Conservation (phyloP, 352 stramenopile genomes). For the Globisporangium irregulare region DNA sequence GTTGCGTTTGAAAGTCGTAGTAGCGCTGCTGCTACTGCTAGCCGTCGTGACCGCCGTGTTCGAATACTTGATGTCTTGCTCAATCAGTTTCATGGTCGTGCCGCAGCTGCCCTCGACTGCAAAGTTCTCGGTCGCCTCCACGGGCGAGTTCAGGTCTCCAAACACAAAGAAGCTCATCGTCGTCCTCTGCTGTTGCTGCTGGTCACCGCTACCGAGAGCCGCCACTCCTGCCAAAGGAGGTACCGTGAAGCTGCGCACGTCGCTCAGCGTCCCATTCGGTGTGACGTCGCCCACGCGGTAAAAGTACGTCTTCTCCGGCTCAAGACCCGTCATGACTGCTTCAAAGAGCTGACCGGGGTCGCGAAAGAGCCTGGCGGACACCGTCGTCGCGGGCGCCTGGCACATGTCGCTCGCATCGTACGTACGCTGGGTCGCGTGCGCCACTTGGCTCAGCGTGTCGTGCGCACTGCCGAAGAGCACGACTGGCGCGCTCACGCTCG, state of each 20-base stretch:
- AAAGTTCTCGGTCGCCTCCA: slow-evolving; percentile 15
- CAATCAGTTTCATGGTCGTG: slow-evolving; percentile 18
- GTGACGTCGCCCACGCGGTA: slow-evolving; percentile 15
- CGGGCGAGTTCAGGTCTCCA: slow-evolving; percentile 43
- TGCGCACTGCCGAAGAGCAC: slow-evolving; percentile 33
- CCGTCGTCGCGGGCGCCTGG: slow-evolving; percentile 7
- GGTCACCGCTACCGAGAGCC: no score
- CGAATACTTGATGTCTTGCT: slow-evolving; percentile 5
- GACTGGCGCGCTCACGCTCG: slow-evolving; percentile 29
- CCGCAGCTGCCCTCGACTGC: slow-evolving; percentile 19
- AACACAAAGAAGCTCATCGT: slow-evolving; percentile 52
- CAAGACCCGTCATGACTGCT: slow-evolving; percentile 12
- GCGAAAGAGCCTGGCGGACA: slow-evolving; percentile 10
- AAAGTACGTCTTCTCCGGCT: slow-evolving; percentile 14
- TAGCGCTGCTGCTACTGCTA: neutral
- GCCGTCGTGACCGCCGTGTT: neutral
- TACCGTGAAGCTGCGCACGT: slow-evolving; percentile 11
- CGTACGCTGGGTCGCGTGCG: neutral
- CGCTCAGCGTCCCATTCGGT: slow-evolving; percentile 8
- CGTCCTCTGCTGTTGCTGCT: neutral
- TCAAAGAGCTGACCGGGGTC: slow-evolving; percentile 19
- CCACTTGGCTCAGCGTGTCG: slow-evolving; percentile 17
- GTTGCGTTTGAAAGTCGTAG: neutral
- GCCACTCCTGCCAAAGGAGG: neutral
- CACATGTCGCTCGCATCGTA: slow-evolving; percentile 18